Evolutionary conservation across 768 basidiomycete genomes (phyloP), one percentile per base, ranked within the genome.

Genomic region (Russula ochroleuca): DNA sequence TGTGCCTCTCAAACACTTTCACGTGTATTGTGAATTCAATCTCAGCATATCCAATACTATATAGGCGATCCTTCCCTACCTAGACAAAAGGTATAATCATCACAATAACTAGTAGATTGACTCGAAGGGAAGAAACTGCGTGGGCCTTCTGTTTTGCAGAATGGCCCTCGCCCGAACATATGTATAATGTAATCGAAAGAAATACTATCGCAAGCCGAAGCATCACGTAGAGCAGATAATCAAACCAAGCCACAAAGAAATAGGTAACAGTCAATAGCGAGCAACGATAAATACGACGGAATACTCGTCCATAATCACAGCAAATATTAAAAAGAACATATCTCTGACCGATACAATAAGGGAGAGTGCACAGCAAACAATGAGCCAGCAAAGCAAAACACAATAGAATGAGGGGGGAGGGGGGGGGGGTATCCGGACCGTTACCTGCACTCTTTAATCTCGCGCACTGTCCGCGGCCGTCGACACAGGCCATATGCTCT

Each of bases 401-500:
- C 52, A 62, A 57, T 40, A 43, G 37, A 47, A 58, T 54, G 51
- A 47, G 52, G 40, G 35, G 40, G n/a, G 45, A 23, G 21, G 6
- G 25, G 28, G 19, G 50, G 51, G 47, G 52, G 31, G 56, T 52
- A 35, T 59, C 28, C 28, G 14, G 43, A 54, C 35, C 21, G 62
- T 50, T 61, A 48, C 62, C 47, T 43, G 37, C 49, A 33, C 55
- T 59, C 57, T 5, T 63, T 50, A 60, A 28, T 51, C 66, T 19
- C 71, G 69, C 41, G 67, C 35, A n/a, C 62, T 64, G 40, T 70
- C 38, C 25, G 68, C 62, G 7, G 69, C 66, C 23, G 74, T 71
- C 21, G 71, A 66, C 52, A 74, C 71, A 21, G 72, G 70, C 75
- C 75, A 75, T 25, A 75, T 70, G 61, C 68, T 72, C 41, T 75